Evolutionary conservation across 441 rosid species (phyloP).

Genomic region (Kokia cookei): DNA sequence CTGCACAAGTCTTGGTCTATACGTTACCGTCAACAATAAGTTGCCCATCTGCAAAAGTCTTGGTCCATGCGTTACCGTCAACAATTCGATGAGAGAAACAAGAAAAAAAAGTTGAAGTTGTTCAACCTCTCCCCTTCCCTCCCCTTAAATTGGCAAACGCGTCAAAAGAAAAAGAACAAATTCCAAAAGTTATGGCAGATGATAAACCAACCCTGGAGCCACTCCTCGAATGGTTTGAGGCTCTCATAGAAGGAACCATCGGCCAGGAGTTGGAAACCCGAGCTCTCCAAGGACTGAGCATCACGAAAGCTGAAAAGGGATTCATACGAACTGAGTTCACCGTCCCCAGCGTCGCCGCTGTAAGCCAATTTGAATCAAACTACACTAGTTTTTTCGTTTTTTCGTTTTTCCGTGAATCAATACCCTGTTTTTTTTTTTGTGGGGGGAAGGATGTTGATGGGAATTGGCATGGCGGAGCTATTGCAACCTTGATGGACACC

Average conservation of each 20-base stretch:
- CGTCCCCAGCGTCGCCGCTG: slow-evolving; percentile 19
- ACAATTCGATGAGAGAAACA: not conserved
- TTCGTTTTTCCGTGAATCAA: not conserved
- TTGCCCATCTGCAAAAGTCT: too few species aligned
- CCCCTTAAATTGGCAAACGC: not conserved
- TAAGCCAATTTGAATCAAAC: not conserved
- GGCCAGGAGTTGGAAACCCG: slow-evolving; percentile 15
- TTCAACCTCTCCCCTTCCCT: not conserved
- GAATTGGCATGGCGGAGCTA: slow-evolving; percentile 44
- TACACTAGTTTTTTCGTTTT: not conserved
- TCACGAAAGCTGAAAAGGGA: slow-evolving; percentile 16
- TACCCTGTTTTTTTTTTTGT: not conserved
- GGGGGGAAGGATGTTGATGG: slow-evolving; percentile 30
- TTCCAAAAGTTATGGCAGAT: not conserved
- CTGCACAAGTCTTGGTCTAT: not conserved
- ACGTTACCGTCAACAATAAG: not conserved
- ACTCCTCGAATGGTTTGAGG: slow-evolving; percentile 13
- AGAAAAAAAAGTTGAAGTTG: not conserved
- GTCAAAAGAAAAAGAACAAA: not conserved
- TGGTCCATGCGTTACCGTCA: too few species aligned
- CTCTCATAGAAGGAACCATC: slow-evolving; percentile 2
- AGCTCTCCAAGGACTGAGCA: slow-evolving; percentile 11
- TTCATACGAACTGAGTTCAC: slow-evolving; percentile 17
- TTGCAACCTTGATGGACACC: slow-evolving; percentile 32
- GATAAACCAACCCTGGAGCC: not conserved